phyloP scores from a whole-genome alignment of 169 alveolate species.

The Eimeria falciformis region DNA sequence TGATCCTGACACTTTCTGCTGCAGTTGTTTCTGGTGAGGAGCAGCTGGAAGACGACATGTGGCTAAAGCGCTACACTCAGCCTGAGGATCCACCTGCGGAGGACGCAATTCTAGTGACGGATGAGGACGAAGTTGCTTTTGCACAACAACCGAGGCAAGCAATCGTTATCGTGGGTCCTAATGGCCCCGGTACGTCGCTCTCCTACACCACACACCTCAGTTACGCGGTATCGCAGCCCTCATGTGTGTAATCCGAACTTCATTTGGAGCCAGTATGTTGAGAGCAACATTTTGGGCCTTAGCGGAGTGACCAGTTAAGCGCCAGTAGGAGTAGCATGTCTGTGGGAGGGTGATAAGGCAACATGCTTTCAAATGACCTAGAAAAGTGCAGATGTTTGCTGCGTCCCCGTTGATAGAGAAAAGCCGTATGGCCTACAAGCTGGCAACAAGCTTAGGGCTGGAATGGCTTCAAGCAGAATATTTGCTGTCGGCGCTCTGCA shows the following conservation, averaged over 20 bases:
- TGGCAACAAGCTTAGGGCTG: conserved; percentile 68
- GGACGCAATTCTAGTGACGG: conserved; percentile 12
- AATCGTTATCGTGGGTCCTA: conserved; percentile 68
- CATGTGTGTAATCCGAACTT: no score
- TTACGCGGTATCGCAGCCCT: no score
- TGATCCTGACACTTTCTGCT: neutral
- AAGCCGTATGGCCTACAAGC: conserved; percentile 71
- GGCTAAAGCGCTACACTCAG: conserved; percentile 28
- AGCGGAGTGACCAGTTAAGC: no score
- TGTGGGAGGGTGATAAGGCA: neutral
- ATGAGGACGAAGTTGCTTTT: conserved; percentile 52
- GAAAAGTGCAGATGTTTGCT: neutral
- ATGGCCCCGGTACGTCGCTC: conserved; percentile 55
- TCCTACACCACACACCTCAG: neutral
- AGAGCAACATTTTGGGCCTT: no score
- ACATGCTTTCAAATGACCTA: neutral
- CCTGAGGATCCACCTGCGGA: conserved; percentile 43
- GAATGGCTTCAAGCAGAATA: conserved; percentile 77
- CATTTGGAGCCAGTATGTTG: no score
- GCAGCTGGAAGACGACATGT: conserved; percentile 47
- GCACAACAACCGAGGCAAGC: conserved; percentile 69
- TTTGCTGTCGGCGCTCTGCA: conserved; percentile 56
- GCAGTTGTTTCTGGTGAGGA: conserved; percentile 2
- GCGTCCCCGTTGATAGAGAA: conserved; percentile 52
- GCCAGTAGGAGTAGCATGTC: neutral